phyloP scores from a whole-genome alignment of 148 eudicot species.

The Rhododendron henanense region DNA sequence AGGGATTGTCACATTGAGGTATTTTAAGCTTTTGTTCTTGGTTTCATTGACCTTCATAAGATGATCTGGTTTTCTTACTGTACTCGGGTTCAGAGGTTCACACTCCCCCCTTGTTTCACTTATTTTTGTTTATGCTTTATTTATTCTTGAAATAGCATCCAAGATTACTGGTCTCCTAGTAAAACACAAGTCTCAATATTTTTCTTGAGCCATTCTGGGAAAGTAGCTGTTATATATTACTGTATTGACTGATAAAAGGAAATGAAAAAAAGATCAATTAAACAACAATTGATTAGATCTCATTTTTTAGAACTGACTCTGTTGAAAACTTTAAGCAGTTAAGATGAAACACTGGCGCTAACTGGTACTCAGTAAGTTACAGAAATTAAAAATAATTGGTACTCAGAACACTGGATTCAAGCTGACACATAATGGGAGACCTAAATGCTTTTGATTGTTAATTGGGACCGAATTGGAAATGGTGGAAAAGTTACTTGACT shows the following conservation, averaged over 20 bases:
- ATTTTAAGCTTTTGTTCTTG: conserved; percentile 7
- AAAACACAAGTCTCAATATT: neutral
- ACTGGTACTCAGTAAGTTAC: neutral
- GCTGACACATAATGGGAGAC: neutral
- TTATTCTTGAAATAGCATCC: neutral
- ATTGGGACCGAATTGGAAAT: neutral
- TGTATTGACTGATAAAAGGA: neutral
- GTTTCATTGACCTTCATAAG: neutral
- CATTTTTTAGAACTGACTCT: neutral
- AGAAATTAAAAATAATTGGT: neutral
- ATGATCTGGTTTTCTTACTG: neutral
- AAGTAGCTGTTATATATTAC: neutral
- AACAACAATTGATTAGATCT: neutral
- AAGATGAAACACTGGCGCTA: neutral
- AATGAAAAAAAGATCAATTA: neutral
- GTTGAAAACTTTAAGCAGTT: neutral
- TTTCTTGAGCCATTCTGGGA: neutral
- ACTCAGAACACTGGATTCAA: neutral
- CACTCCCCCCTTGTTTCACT: neutral
- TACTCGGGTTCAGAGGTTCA: neutral
- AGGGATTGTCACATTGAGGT: conserved; percentile 46
- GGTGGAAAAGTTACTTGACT: neutral
- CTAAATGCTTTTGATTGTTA: neutral
- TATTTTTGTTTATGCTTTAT: neutral
- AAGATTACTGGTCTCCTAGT: neutral